Evolutionary conservation across 768 basidiomycete genomes (phyloP).

Genomic region (Leccinum disarticulatum): DNA sequence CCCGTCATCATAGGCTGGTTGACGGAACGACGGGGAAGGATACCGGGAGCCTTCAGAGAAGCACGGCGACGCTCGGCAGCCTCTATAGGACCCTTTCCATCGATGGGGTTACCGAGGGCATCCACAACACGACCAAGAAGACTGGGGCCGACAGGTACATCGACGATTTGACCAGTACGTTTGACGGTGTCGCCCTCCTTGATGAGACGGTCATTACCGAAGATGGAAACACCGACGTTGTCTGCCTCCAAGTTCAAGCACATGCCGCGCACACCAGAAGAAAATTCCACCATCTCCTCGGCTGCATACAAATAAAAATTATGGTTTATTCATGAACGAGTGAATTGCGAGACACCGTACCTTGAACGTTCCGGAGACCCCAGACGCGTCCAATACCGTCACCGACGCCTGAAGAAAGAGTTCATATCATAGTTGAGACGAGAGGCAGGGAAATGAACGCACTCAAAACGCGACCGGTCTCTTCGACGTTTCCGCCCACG

Average conservation of each 20-base stretch:
- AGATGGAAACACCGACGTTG: constrained; percentile 99
- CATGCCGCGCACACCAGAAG: constrained; percentile 99
- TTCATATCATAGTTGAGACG: constrained; percentile 8
- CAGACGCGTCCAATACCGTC: constrained; percentile 99
- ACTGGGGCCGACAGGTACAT: constrained; percentile 96
- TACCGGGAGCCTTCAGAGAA: constrained; percentile 98
- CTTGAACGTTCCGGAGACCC: constrained; percentile 98
- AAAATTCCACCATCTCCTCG: constrained; percentile 99
- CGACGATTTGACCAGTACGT: constrained; percentile 99
- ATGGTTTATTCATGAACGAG: constrained; percentile 3
- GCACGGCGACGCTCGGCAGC: constrained; percentile 94
- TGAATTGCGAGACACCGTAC: constrained; percentile 39
- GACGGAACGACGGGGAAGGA: constrained; percentile 98
- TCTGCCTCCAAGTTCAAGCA: constrained; percentile 99
- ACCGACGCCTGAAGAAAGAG: constrained; percentile 74
- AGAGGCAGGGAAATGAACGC: constrained; percentile 34
- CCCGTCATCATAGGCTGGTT: constrained; percentile 99
- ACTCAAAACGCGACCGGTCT: constrained; percentile 99
- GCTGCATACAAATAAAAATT: constrained; percentile 43
- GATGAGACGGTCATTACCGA: constrained; percentile 97
- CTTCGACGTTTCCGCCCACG: constrained; percentile 93
- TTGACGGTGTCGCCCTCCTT: constrained; percentile 99
- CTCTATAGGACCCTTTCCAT: constrained; percentile 97
- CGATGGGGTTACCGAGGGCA: constrained; percentile 99
- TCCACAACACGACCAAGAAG: constrained; percentile 99